Base-by-base conservation (phyloP, 176 grass and related monocot species). In the Musa acuminata region DNA sequence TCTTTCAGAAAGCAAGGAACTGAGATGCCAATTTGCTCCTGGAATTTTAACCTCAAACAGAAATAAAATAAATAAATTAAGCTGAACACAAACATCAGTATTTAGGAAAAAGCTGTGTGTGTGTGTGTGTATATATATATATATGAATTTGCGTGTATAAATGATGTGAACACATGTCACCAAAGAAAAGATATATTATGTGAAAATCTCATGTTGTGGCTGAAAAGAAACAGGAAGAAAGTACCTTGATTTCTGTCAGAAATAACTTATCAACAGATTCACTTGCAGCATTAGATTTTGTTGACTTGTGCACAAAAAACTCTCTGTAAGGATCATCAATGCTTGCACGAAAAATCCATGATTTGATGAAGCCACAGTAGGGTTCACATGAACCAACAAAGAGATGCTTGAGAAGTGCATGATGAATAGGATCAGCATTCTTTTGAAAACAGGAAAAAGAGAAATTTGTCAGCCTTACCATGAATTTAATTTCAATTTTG, bases 1-100 rank as follows among this genome's bases (percentile, higher is more conserved):
- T 93, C 84, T 76, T 81, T 88, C 52, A 98, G 83, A 83, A 98
- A 98, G 78, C 88, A 94, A 85, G 95, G 95, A 72, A 90, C 84
- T 82, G 82, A 82, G 20, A 88, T 80, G 82, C 73, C 77, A 78
- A 82, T 88, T 83, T 66, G 84, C 80, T 84, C 90, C 90, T 98
- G 85, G 27, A 65, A 58, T 84, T 73, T 69, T 69, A 92, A 53
- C 27, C 29, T 58, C 51, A 12, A 25, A 65, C 63, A 29, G 20
- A 69, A 67, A 63, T 22, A 52, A 52, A 43, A 11, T 16, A 48
- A 29, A 21, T 75, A 43, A 35, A 14, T 35, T 13, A 71, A 16
- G 1, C 9, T 29, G 19, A 51, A 21, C 17, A 51, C 26, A 49
- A 49, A 70, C 35, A 71, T 51, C 17, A 50, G 4, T 9, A 27